Conservation (phyloP, 2,329 filamentous ascomycete genomes). For the Calonectria pseudoreteaudii region DNA sequence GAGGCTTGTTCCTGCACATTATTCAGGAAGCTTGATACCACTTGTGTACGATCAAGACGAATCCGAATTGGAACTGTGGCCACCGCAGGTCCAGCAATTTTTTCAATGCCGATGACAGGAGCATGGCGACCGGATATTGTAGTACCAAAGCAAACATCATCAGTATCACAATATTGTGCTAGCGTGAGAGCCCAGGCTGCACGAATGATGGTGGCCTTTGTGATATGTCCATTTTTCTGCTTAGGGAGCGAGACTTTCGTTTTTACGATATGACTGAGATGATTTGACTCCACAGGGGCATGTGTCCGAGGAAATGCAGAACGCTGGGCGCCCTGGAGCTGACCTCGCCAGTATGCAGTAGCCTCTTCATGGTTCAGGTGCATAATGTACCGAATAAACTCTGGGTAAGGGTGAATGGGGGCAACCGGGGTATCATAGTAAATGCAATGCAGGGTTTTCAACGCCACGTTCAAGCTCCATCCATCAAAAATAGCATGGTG, state of each 20-base stretch:
- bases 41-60: conserved; percentile 38
- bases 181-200: conserved; percentile 65
- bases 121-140: conserved; percentile 54
- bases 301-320: not conserved
- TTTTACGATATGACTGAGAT: not conserved
- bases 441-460: not conserved
- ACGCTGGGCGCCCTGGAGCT: not conserved
- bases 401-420: not conserved
- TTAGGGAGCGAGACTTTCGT: conserved; percentile 49
- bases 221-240: conserved; percentile 57
- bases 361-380: not conserved
- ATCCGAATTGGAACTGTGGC: conserved; percentile 44
- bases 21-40: conserved; percentile 55
- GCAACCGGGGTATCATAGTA: not conserved
- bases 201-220: conserved; percentile 25
- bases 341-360: not conserved
- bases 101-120: conserved; percentile 33
- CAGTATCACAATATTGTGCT: conserved; percentile 50
- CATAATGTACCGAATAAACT: not conserved
- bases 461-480: not conserved
- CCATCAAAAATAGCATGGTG: conserved; percentile 3
- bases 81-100: conserved; percentile 47
- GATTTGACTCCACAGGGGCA: not conserved
- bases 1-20: conserved; percentile 30
- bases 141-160: conserved; percentile 56